Conservation (phyloP, 2,329 filamentous ascomycete genomes). For the Penicillium oxalicum region DNA sequence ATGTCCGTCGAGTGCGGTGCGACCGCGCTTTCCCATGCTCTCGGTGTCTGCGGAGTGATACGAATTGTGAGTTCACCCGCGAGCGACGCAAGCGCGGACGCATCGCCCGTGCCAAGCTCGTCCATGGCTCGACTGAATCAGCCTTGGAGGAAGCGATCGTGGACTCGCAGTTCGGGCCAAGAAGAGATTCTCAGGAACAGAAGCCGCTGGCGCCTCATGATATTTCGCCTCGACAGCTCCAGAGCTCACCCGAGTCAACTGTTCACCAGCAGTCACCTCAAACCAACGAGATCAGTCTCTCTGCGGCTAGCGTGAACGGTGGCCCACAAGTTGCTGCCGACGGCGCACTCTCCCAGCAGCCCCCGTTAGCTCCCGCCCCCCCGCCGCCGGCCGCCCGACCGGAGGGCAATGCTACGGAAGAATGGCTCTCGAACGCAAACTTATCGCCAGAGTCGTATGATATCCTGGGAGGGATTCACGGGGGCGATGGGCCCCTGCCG, state of each 20-base stretch:
- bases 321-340: conserved; percentile 23
- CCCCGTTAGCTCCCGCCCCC: conserved; percentile 1
- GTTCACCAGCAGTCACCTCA: conserved; percentile 24
- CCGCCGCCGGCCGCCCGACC: background rate
- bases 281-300: conserved; percentile 25
- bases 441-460: conserved; percentile 31
- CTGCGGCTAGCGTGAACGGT: conserved; percentile 25
- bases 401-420: conserved; percentile 26
- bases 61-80: conserved; percentile 74
- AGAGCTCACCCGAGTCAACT: conserved; percentile 21
- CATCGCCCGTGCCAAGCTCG: conserved; percentile 66
- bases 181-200: conserved; percentile 10
- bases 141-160: background rate
- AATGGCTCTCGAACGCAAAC: conserved; percentile 30
- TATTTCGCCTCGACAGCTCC: conserved; percentile 16
- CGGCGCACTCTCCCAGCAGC: conserved; percentile 15
- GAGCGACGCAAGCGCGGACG: conserved; percentile 93
- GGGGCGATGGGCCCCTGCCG: conserved; percentile 24
- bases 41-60: conserved; percentile 72
- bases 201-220: conserved; percentile 10
- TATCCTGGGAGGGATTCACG: conserved; percentile 21
- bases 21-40: conserved; percentile 87
- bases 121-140: conserved; percentile 31
- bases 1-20: conserved; percentile 87
- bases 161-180: conserved; percentile 2